Evolutionary conservation across 164 flowering plant genomes (phyloP), one percentile per base, ranked within the genome.

Genomic region (Piper betle): DNA sequence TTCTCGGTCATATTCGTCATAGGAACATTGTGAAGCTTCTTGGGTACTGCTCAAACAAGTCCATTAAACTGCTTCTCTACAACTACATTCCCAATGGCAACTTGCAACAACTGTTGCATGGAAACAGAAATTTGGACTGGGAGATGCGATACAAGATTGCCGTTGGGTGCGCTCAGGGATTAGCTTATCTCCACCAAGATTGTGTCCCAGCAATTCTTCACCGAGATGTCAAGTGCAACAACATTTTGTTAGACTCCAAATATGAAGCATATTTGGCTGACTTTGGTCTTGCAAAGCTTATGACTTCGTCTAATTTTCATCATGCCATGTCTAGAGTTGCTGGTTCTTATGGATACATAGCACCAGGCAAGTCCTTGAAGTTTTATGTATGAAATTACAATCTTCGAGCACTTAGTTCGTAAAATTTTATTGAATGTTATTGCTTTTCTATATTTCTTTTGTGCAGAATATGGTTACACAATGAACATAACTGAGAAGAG

Each of bases 401-500:
- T 46, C 50, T 46, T 46, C 15, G 15, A 46, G 15, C 15, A 46
- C 15, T 46, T 10, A 46, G 15, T 3, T 3, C 3, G 10, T 0
- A 46, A 10, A 10, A 3, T 12, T 46, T 46, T 15, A 5, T 2
- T 15, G 10, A 15, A 46, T 46, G 50, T 52, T 33, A 62, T 33
- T 7, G 16, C 12, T 4, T 10, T 2, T 37, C 50, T 61, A 15
- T 41, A 25, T 41, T 41, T 53, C 41, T 15, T 53, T 25, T 39
- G 58, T 72, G 72, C 96, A 94, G 99, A 94, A 74, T 94, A 91
- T 70, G 97, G 99, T 9, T 94, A 91, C 80, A 87, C 87, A 1
- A 83, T 83, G 88, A 91, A 91, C 77, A 94, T 94, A 69, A 88
- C 99, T 20, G 96, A 91, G 73, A 94, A 91, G 85, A 91, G 97